Conservation (phyloP, 345 rosid genomes). For the Anastatica hierochuntica region DNA sequence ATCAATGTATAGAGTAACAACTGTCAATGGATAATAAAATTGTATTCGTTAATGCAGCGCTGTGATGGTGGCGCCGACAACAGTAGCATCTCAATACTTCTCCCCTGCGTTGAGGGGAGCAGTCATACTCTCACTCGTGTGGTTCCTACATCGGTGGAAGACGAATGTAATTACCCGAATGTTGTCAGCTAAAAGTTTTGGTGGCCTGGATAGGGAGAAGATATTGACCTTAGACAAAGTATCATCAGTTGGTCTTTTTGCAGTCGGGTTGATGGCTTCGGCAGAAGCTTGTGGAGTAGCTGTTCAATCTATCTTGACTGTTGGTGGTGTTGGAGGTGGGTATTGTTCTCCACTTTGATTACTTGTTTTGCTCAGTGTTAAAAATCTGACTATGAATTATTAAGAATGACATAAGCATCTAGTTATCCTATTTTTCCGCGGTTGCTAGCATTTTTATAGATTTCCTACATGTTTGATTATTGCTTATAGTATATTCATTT, state of each 20-base stretch:
- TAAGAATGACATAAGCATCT: too few relatives aligned
- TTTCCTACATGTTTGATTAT: neutral
- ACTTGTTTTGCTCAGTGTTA: conserved; percentile 9
- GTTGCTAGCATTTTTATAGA: neutral
- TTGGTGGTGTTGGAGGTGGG: conserved; percentile 96
- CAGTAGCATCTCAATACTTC: conserved; percentile 60
- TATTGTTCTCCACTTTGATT: neutral
- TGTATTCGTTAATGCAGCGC: conserved; percentile 39
- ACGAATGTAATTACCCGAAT: conserved; percentile 53
- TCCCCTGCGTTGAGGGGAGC: conserved; percentile 69
- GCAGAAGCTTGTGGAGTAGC: conserved; percentile 98
- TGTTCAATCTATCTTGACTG: conserved; percentile 84
- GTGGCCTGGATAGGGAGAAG: conserved; percentile 48
- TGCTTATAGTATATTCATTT: neutral
- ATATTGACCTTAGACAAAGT: conserved; percentile 63
- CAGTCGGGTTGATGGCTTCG: conserved; percentile 64
- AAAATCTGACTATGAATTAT: too few relatives aligned
- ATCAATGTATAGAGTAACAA: neutral
- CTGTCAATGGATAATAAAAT: neutral
- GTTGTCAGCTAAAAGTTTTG: conserved; percentile 36
- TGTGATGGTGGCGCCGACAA: conserved; percentile 79
- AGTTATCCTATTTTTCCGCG: neutral
- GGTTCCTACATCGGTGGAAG: conserved; percentile 91
- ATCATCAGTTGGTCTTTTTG: conserved; percentile 76
- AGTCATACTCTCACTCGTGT: conserved; percentile 58